phyloP scores from a whole-genome alignment of 305 asterid species.

The Fraxinus velutina region DNA sequence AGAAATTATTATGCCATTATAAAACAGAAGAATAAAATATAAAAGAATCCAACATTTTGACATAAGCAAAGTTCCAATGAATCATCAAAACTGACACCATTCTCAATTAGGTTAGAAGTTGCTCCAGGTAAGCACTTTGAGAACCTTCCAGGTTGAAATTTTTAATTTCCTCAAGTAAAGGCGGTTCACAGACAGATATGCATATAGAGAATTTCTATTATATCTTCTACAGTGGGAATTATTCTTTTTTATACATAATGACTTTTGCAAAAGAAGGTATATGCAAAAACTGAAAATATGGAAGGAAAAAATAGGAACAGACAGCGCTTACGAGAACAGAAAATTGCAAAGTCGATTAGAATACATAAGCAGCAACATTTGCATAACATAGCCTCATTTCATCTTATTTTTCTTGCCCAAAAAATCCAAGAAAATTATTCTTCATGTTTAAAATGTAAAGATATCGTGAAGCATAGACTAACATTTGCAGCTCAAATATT shows the following conservation, averaged over 20 bases:
- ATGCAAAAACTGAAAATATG: neutral
- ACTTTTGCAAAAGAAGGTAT: slow-evolving; percentile 9
- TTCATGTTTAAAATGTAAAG: slow-evolving; percentile 13
- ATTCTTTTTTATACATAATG: neutral
- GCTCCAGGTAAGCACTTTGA: slow-evolving; percentile 1
- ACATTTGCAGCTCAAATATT: slow-evolving; percentile 8
- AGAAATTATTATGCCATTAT: slow-evolving; percentile 14
- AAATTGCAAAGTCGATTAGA: slow-evolving; percentile 6
- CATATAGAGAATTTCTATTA: neutral
- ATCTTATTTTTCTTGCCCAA: neutral
- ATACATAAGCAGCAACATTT: slow-evolving; percentile 6
- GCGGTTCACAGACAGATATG: neutral
- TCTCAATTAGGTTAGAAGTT: slow-evolving; percentile 18
- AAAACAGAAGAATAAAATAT: neutral
- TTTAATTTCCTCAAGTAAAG: neutral
- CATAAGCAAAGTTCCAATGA: slow-evolving; percentile 10
- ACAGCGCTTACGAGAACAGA: neutral
- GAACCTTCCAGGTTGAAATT: slow-evolving; percentile 2
- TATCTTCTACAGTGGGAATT: neutral
- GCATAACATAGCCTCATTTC: neutral
- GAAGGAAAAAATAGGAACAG: neutral
- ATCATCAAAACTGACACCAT: slow-evolving; percentile 14
- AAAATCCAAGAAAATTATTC: slow-evolving; percentile 10
- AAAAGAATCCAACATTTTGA: neutral
- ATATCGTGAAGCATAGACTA: slow-evolving; percentile 12